Conservation (phyloP, 257 asterid species). For the Nicotiana sylvestris region DNA sequence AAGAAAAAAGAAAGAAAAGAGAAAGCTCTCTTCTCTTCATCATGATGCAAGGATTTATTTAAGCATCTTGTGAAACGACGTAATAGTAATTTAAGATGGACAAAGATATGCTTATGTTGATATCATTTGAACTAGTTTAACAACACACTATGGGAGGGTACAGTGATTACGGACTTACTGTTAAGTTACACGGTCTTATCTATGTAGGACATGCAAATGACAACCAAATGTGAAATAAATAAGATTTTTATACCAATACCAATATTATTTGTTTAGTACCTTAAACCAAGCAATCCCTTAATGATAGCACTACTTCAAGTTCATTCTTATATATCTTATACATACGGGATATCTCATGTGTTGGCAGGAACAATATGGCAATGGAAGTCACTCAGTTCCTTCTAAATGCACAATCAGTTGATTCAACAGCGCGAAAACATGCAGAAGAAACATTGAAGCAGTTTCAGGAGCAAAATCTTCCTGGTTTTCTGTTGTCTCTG, state of each 20-base stretch:
- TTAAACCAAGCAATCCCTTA: background rate
- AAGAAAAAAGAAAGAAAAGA: background rate
- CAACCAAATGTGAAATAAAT: conserved; percentile 39
- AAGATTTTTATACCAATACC: conserved; percentile 51
- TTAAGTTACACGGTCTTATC: background rate
- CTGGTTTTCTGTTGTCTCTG: conserved; percentile 57
- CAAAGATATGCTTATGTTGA: background rate
- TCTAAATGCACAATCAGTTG: conserved; percentile 66
- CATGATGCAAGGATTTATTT: background rate
- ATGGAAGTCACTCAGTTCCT: conserved; percentile 84
- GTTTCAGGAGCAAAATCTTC: conserved; percentile 83
- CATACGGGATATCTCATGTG: background rate
- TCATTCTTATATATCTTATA: background rate
- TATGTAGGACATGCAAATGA: background rate
- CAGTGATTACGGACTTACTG: no score
- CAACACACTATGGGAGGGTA: background rate
- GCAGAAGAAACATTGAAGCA: conserved; percentile 72
- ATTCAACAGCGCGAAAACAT: conserved; percentile 59
- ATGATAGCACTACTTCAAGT: background rate
- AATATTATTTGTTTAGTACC: background rate
- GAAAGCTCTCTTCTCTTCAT: background rate
- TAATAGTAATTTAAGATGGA: background rate
- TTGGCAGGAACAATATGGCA: conserved; percentile 46
- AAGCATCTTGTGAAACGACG: background rate
- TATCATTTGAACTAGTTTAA: background rate